Evolutionary conservation across 2,329 filamentous ascomycete genomes (phyloP).

Genomic region (Calonectria multiphialidica): DNA sequence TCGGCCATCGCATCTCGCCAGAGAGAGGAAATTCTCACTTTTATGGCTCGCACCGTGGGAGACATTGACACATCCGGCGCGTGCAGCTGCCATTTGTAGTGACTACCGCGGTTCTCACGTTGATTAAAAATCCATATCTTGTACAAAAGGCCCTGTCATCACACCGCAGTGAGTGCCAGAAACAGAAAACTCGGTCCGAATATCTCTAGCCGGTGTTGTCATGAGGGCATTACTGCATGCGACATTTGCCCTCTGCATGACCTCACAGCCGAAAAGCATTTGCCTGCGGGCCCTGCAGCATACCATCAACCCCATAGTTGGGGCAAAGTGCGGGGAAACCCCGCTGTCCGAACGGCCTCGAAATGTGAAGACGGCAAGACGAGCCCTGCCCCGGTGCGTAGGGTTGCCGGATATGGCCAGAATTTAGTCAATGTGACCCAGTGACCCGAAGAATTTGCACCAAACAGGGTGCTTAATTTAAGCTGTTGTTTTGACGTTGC

Average conservation of each 20-base stretch:
- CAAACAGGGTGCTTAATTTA: neutral
- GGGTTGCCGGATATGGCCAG: neutral
- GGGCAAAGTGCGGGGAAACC: neutral
- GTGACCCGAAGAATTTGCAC: too few species aligned
- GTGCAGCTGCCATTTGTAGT: neutral
- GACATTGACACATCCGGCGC: neutral
- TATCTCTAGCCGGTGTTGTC: neutral
- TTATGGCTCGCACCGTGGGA: neutral
- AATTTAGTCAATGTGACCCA: neutral
- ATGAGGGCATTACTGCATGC: neutral
- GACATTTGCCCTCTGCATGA: neutral
- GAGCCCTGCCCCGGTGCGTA: neutral
- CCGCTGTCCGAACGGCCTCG: neutral
- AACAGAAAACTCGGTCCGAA: neutral
- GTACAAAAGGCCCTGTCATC: neutral
- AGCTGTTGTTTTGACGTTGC: neutral
- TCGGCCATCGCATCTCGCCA: too few species aligned
- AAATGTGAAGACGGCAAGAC: neutral
- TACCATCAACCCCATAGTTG: neutral
- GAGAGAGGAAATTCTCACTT: neutral
- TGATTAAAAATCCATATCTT: neutral
- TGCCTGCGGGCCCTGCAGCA: neutral
- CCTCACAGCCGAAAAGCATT: neutral
- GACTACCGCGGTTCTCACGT: too few species aligned
- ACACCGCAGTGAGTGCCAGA: neutral